Evolutionary conservation across 306 rosid species (phyloP), one percentile per base, ranked within the genome.

Genomic region (Hylodesmum podocarpum): DNA sequence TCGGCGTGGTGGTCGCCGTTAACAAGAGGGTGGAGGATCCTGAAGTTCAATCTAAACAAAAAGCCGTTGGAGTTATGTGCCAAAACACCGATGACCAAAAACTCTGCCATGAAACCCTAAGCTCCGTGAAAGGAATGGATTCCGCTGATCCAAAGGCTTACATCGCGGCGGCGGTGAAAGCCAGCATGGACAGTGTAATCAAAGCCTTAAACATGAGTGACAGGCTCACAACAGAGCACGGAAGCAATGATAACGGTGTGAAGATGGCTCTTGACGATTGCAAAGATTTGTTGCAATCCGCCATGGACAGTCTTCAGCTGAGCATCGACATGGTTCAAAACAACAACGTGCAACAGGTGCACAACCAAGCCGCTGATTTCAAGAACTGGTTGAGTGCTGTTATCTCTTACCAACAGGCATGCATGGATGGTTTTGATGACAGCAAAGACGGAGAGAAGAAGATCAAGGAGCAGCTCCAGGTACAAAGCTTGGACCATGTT

Each of bases 381-480:
- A 85, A 71, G 79, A 89, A 77, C 6, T 93, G 98, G 98, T 59
- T 93, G 19, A 82, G 91, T 1, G 81, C 93, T 0, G 91, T 88
- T 40, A 63, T 89, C 74, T 78, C 93, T 0, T 91, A 84, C 66
- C 84, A 87, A 1, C 81, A 85, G 36, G 37, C 85, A 0, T 92
- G 97, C 69, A 57, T 82, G 29, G 93, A 88, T 0, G 85, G 84
- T 0, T 78, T 83, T 0, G 86, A 87, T 3, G 13, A 13, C 2
- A 67, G 50, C 1, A 84, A 65, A 8, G 86, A 79, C 0, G 46
- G 72, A 2, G 82, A 79, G 54, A 55, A 66, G 15, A 49, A 80
- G 15, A 40, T 91, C 37, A 70, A 69, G 76, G 77, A 71, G 0
- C 39, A 55, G 8, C 40, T 84, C 10, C 10, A 76, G 0, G 2